Evolutionary conservation across 352 stramenopile genomes (phyloP).

Genomic region (Globisporangium irregulare): DNA sequence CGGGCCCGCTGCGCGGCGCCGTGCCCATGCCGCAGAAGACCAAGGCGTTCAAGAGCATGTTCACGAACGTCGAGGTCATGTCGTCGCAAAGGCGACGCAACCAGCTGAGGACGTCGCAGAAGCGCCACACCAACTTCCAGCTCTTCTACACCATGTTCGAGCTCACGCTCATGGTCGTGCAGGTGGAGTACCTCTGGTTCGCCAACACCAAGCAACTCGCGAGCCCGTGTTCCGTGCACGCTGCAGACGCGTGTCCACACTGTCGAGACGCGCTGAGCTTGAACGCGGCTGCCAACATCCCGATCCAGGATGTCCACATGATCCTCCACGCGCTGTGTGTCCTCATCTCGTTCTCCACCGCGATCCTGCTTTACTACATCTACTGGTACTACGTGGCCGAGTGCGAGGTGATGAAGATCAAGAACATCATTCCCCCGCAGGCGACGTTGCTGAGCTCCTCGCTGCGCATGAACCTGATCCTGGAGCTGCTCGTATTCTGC

Average conservation of each 20-base stretch:
- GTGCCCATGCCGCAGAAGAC: conserved; percentile 13
- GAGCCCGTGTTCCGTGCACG: conserved; percentile 30
- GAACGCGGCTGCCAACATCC: conserved; percentile 18
- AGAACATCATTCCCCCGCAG: conserved; percentile 73
- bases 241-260: conserved; percentile 29
- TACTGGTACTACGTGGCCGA: conserved; percentile 64
- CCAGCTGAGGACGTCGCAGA: conserved; percentile 40
- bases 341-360: conserved; percentile 64
- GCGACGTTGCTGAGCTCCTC: conserved; percentile 62
- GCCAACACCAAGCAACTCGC: conserved; percentile 47
- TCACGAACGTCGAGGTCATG: conserved; percentile 31
- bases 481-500: conserved; percentile 49
- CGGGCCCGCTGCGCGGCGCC: conserved; percentile 6
- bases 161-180: conserved; percentile 68
- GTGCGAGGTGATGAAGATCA: conserved; percentile 77
- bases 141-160: conserved; percentile 70
- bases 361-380: conserved; percentile 67
- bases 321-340: conserved; percentile 61
- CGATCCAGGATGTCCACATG: conserved; percentile 52
- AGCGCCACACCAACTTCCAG: conserved; percentile 54
- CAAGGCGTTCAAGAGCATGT: conserved; percentile 23
- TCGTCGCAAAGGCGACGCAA: conserved; percentile 53
- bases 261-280: conserved; percentile 31
- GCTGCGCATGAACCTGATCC: conserved; percentile 37
- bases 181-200: conserved; percentile 73